phyloP scores from a whole-genome alignment of 768 basidiomycete species.

The Steccherinum ochraceum region DNA sequence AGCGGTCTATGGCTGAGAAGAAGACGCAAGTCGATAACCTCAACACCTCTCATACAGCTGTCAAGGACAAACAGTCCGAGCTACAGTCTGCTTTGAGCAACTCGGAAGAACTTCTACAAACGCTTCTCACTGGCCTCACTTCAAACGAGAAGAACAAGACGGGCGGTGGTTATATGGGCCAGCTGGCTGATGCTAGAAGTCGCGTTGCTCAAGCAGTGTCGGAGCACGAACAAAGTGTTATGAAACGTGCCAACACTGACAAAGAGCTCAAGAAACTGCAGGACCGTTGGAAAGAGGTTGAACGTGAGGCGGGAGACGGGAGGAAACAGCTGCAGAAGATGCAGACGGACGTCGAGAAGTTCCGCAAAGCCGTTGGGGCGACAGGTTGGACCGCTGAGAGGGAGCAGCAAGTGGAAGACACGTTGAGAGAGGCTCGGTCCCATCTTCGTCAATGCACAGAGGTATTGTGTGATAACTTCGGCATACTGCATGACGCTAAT shows the following conservation, averaged over 20 bases:
- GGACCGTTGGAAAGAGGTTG: conserved; percentile 73
- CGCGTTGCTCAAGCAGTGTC: conserved; percentile 70
- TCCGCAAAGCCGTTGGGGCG: conserved; percentile 44
- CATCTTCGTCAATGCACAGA: conserved; percentile 55
- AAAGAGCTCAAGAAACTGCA: conserved; percentile 77
- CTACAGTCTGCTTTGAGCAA: conserved; percentile 57
- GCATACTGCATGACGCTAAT: too few relatives aligned
- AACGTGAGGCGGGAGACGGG: conserved; percentile 77
- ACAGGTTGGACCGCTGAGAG: conserved; percentile 76
- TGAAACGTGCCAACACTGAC: conserved; percentile 70
- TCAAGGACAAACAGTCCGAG: conserved; percentile 65
- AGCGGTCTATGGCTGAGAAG: conserved; percentile 52
- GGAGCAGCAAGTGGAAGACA: conserved; percentile 52
- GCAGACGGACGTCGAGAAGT: conserved; percentile 50
- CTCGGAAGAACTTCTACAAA: conserved; percentile 91
- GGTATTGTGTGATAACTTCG: conserved; percentile 32
- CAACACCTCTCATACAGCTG: conserved; percentile 44
- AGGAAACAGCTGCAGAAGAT: conserved; percentile 59
- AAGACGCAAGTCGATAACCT: conserved; percentile 50
- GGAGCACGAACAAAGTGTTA: conserved; percentile 77
- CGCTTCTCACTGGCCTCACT: conserved; percentile 87
- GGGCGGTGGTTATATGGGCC: conserved; percentile 94
- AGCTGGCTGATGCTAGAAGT: conserved; percentile 80
- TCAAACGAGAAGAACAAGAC: conserved; percentile 57
- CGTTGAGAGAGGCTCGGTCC: conserved; percentile 44